Evolutionary conservation across 202 grass and related monocot genomes (phyloP).

Genomic region (Zizania palustris): DNA sequence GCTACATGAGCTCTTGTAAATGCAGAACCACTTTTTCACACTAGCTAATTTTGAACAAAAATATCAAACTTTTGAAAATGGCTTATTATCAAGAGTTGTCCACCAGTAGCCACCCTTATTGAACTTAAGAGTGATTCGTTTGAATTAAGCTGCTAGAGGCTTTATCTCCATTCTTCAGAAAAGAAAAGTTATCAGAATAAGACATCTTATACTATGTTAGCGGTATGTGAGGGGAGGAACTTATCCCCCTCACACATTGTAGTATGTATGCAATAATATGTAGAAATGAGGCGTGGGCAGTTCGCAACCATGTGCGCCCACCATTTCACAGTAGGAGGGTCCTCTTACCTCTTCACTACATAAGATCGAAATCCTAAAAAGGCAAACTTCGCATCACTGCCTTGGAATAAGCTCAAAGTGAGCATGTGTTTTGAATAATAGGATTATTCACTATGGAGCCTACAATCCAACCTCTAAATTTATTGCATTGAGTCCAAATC

Average conservation of each 20-base stretch:
- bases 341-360: neutral
- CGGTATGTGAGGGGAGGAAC: neutral
- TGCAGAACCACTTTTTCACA: constrained; percentile 22
- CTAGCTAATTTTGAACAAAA: constrained; percentile 20
- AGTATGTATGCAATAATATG: too few species aligned
- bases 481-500: neutral
- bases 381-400: neutral
- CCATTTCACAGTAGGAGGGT: neutral
- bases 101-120: neutral
- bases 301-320: neutral
- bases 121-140: neutral
- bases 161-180: neutral
- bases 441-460: neutral
- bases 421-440: neutral
- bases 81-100: neutral
- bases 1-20: neutral
- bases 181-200: neutral
- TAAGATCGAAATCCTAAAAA: neutral
- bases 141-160: neutral
- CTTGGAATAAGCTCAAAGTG: neutral
- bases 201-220: neutral
- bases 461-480: constrained; percentile 4
- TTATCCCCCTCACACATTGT: neutral
- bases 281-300: too few species aligned
- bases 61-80: neutral